These are phyloP conservation scores for Alternaria sp. DNA, from an alignment of 2,329 filamentous ascomycete species.

Conservation along the genomic window DNA sequence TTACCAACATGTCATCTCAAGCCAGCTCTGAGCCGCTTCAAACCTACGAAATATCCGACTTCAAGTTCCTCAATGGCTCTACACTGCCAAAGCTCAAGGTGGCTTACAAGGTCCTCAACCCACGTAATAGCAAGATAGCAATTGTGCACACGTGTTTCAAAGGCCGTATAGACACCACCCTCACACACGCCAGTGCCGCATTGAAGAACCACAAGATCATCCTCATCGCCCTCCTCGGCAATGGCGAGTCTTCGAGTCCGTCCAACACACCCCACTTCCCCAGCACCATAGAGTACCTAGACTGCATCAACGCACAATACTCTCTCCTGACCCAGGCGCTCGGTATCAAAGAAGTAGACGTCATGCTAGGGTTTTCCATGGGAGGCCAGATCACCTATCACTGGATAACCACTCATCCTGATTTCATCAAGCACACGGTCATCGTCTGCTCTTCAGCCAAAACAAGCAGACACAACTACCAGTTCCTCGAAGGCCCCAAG, in stretches of 20 bases:
- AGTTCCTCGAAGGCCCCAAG: constrained; percentile 64
- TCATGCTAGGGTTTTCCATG: constrained; percentile 66
- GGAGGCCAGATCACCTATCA: constrained; percentile 64
- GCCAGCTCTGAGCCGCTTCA: constrained; percentile 18
- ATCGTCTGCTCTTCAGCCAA: constrained; percentile 62
- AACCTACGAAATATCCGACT: constrained; percentile 28
- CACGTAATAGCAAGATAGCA: constrained; percentile 33
- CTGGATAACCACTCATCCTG: constrained; percentile 60
- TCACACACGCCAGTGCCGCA: constrained; percentile 57
- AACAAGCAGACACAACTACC: constrained; percentile 63
- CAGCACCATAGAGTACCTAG: constrained; percentile 55
- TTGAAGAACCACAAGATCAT: constrained; percentile 61
- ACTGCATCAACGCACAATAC: constrained; percentile 63
- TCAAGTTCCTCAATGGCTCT: constrained; percentile 31
- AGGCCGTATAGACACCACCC: constrained; percentile 60
- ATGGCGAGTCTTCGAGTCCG: constrained; percentile 63
- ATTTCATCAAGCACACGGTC: constrained; percentile 55
- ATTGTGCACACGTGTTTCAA: constrained; percentile 65
- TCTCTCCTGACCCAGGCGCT: constrained; percentile 54
- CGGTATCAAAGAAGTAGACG: constrained; percentile 55
- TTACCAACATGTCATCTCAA: constrained; percentile 23
- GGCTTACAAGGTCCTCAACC: constrained; percentile 40
- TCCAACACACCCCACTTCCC: constrained; percentile 61
- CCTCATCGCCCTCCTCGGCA: constrained; percentile 62
- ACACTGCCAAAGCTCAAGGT: constrained; percentile 25